Base-by-base conservation (phyloP, 352 stramenopile genomes). In the Thraustotheca clavata region DNA sequence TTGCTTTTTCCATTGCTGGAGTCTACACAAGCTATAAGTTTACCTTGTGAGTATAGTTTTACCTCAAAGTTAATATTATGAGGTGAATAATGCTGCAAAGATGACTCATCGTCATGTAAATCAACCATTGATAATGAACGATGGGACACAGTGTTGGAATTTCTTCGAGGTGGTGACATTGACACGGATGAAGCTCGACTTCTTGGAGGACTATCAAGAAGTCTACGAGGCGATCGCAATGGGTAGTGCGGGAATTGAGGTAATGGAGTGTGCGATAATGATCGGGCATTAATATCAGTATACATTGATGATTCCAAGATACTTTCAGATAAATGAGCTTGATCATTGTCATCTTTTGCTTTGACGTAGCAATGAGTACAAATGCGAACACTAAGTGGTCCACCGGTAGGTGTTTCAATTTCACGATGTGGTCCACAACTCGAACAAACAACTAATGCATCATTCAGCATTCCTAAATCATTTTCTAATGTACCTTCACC, bases 371-470 rank as follows among this genome's bases (percentile, higher is more conserved):
- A 91, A 7, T 70, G 69, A 1, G 74, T 77, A 48, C 82, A 91
- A 3, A 91, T 79, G 4, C 82, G 72, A 32, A 91, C 69, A 32
- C 83, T 74, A 0, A 77, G 78, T 29, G 87, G 80, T 20, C 87
- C 82, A 50, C 84, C 80, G 22, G 87, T 87, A 9, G 77, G 78
- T 39, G 87, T 76, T 34, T 91, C 82, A 20, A 91, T 46, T 46
- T 86, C 73, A 3, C 78, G 68, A 32, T 86, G 39, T 33, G 81
- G 67, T 3, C 79, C 78, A 57, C 82, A 91, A 1, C 70, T 77
- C 4, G 76, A 85, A 50, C 82, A 91, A 31, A 89, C 79, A 20
- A 89, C 80, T 65, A 65, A 35, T 11, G 14, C 20, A 47, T 22
- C 22, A 49, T 14, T 22, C 7, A 8, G 49, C 20, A 16, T 34